Evolutionary conservation across 169 alveolate genomes (phyloP).

Genomic region (Plasmodium ovale): DNA sequence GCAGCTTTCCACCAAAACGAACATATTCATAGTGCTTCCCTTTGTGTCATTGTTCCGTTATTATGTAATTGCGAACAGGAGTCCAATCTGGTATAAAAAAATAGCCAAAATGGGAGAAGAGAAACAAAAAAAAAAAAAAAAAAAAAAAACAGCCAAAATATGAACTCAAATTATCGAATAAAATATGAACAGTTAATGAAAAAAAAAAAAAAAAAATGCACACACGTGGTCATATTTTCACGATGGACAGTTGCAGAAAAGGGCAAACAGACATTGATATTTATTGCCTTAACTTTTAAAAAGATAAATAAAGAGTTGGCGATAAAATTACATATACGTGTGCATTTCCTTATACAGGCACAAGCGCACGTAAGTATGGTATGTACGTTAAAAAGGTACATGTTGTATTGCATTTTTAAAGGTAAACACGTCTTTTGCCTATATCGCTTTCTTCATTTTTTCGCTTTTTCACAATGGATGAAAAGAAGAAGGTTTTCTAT

Average conservation of each 20-base stretch:
- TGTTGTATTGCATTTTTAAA: too few relatives aligned
- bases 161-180: background rate
- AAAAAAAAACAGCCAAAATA: background rate
- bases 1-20: too few relatives aligned
- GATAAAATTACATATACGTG: background rate
- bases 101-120: background rate
- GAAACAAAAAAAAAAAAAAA: background rate
- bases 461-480: conserved; percentile 43
- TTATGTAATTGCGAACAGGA: background rate
- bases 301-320: background rate
- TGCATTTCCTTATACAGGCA: background rate
- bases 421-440: background rate
- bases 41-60: too few relatives aligned
- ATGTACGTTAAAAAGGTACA: background rate
- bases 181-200: background rate
- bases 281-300: background rate
- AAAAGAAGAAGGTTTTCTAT: conserved; percentile 57
- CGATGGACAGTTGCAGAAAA: background rate
- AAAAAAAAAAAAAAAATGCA: conserved; percentile 1
- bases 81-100: background rate
- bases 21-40: too few relatives aligned
- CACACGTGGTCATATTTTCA: background rate
- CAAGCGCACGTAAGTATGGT: background rate
- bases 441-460: background rate
- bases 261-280: background rate